A percentile compares a stretch with the other conserved stretches of the same genome.
Conservation (phyloP, 768 basidiomycete species). For the Kockovaella imperatae region DNA sequence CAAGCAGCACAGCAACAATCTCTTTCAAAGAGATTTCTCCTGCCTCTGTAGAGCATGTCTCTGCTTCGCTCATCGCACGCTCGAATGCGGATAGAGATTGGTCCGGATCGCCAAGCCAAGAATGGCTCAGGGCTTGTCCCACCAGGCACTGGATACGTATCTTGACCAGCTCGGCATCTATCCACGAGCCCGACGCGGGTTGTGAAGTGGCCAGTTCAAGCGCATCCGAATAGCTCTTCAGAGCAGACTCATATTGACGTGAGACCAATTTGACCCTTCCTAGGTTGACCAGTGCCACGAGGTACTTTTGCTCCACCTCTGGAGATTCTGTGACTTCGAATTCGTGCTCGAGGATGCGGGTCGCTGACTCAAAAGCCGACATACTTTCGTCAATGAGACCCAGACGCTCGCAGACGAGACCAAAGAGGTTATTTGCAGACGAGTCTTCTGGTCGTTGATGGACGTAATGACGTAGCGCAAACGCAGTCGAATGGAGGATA, state of each 20-base stretch:
- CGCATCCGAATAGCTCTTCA: conserved; percentile 64
- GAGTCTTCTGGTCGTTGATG: conserved; percentile 61
- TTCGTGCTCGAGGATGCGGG: conserved; percentile 65
- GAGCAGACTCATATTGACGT: conserved; percentile 55
- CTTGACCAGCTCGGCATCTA: conserved; percentile 41
- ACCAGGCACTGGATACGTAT: conserved; percentile 46
- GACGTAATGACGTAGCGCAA: conserved; percentile 68
- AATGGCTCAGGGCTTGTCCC: conserved; percentile 64
- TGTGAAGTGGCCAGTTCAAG: conserved; percentile 55
- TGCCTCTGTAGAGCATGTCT: conserved; percentile 11
- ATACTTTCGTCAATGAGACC: conserved; percentile 61
- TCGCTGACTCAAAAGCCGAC: conserved; percentile 56
- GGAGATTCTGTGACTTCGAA: conserved; percentile 85
- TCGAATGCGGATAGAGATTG: conserved; percentile 63
- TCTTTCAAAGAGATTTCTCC: conserved; percentile 49
- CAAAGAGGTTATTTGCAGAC: conserved; percentile 71
- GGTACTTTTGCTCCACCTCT: conserved; percentile 66
- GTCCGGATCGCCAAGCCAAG: conserved; percentile 58
- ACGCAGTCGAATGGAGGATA: conserved; percentile 66
- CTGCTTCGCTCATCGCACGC: conserved; percentile 52
- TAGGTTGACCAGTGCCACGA: conserved; percentile 70
- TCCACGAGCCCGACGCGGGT: conserved; percentile 47
- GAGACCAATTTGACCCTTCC: conserved; percentile 66
- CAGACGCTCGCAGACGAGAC: conserved; percentile 75
- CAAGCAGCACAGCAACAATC: conserved; percentile 68